Evolutionary conservation across 2,329 filamentous ascomycete genomes (phyloP), one percentile per base, ranked within the genome.

Genomic region (Colletotrichum godetiae): DNA sequence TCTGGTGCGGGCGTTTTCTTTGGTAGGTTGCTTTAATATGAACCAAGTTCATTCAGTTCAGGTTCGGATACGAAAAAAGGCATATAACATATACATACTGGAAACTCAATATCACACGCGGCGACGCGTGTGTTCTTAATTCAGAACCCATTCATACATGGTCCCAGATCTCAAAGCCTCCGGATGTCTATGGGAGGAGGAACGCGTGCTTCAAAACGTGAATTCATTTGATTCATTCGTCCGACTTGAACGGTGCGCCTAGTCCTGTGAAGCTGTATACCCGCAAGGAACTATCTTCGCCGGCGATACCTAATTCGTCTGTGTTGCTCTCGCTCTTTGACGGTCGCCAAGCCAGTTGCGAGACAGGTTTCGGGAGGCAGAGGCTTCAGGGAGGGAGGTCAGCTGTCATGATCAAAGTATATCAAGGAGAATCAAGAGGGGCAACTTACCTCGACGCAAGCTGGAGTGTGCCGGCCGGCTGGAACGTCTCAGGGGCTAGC

Each of bases 281-380:
- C 76, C 91, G 85, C 61, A 92, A 79, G 55, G 90, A 91, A 75
- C 86, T 86, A 79, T 92, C 91, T 77, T 92, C 90, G 63, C 91
- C 88, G 27, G 89, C 89, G 71, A 90, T 81, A 5, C 88, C 89
- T 31, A 91, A 78, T 13, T 81, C 78, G 33, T 80, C 75, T n/a
- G 73, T 73, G 3, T 63, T 58, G 1, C 67, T 57, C 62, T 68
- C 42, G 56, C 72, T 68, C 15, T 65, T 74, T 15, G 77, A 75
- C 5, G 92, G 93, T 74, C 91, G 88, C 93, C 93, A 95, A 8
- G 91, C 87, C 46, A 95, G 83, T 79, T 93, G 91, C 29, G 90
- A 87, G 27, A 94, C 88, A 2, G 92, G 83, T 79, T 89, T 93
- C 29, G 92, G 91, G 1, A 93, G 88, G 56, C 86, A 89, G 62